phyloP scores from a whole-genome alignment of 2,329 filamentous ascomycete species.

The Aspergillus sp. region DNA sequence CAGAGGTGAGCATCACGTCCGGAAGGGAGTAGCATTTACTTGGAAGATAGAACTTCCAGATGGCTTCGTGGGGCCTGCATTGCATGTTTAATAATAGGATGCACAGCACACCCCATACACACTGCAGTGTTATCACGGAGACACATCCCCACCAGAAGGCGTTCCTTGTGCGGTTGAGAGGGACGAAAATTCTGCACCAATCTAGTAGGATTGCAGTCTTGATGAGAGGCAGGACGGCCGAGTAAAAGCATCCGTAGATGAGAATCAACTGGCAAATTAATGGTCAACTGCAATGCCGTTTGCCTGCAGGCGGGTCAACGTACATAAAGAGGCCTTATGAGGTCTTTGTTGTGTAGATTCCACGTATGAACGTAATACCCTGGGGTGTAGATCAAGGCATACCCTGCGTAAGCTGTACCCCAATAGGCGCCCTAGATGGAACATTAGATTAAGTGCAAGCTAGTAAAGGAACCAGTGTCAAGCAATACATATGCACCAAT shows the following conservation, averaged over 20 bases:
- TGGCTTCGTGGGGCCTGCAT: constrained; percentile 38
- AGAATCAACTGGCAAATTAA: constrained; percentile 23
- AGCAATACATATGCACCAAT: constrained; percentile 13
- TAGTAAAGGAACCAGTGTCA: background rate
- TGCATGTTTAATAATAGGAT: constrained; percentile 38
- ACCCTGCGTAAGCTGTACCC: constrained; percentile 22
- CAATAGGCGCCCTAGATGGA: constrained; percentile 24
- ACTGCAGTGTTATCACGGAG: constrained; percentile 34
- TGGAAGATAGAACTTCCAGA: constrained; percentile 37
- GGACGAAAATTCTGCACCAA: constrained; percentile 45
- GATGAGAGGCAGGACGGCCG: constrained; percentile 40
- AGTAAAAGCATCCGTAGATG: constrained; percentile 41
- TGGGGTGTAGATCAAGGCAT: constrained; percentile 19
- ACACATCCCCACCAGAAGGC: constrained; percentile 42
- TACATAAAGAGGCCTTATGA: constrained; percentile 21
- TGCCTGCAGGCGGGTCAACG: background rate
- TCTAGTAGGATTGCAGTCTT: constrained; percentile 49
- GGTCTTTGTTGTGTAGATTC: constrained; percentile 21
- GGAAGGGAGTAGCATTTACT: constrained; percentile 35
- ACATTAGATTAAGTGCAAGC: background rate
- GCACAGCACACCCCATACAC: constrained; percentile 29
- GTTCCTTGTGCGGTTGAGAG: constrained; percentile 26
- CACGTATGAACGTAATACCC: constrained; percentile 27
- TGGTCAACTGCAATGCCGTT: no score
- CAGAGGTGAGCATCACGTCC: constrained; percentile 32